Evolutionary conservation across 139 green algal species (phyloP).

Genomic region (Volvox reticuliferus): DNA sequence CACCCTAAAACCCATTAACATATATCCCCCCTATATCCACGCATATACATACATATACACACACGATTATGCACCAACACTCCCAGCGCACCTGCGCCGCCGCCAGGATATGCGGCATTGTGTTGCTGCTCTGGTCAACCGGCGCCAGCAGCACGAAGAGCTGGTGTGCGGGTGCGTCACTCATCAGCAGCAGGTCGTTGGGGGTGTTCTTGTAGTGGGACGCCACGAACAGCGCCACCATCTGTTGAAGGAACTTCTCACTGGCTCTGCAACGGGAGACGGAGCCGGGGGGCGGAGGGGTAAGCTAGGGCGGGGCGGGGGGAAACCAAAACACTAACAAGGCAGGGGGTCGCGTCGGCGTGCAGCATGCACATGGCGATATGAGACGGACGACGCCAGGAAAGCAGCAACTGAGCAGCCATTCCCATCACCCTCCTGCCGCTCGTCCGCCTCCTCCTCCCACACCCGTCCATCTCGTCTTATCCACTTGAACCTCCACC

Average conservation of each 20-base stretch:
- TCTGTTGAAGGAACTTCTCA: slow-evolving; percentile 77
- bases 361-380: too few relatives aligned
- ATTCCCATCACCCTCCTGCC: not conserved
- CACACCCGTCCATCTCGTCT: not conserved
- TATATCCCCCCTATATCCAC: too few relatives aligned
- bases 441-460: not conserved
- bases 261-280: slow-evolving; percentile 9
- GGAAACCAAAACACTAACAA: too few relatives aligned
- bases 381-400: too few relatives aligned
- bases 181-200: slow-evolving; percentile 97
- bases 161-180: slow-evolving; percentile 96
- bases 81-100: slow-evolving; percentile 79
- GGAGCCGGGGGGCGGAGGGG: not conserved
- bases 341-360: too few relatives aligned
- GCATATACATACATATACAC: not conserved
- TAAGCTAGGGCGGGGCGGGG: not conserved
- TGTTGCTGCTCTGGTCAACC: slow-evolving; percentile 79
- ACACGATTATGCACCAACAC: too few relatives aligned
- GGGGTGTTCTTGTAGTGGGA: slow-evolving; percentile 98
- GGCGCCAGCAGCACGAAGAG: slow-evolving; percentile 96
- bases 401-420: too few relatives aligned
- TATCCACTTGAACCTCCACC: not conserved
- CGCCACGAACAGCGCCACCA: slow-evolving; percentile 95
- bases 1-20: too few relatives aligned
- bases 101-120: slow-evolving; percentile 93